These are phyloP conservation scores for Artemisia tridentata DNA, from an alignment of 129 eudicot species.

Conservation along the genomic window DNA sequence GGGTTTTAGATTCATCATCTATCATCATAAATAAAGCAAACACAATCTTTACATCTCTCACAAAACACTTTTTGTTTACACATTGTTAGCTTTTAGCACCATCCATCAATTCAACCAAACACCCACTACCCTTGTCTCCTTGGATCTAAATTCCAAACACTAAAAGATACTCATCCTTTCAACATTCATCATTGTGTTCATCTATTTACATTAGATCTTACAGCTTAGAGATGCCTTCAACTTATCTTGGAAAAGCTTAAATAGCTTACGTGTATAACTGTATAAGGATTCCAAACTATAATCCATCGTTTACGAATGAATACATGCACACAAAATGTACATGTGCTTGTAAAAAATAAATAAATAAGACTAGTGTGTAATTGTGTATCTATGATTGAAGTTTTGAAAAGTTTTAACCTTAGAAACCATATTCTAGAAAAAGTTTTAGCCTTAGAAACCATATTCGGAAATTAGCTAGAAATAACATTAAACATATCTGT, in stretches of 20 bases:
- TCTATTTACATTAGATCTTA: not conserved
- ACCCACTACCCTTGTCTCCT: conserved; percentile 39
- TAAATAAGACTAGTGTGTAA: no score
- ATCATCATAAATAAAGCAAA: conserved; percentile 21
- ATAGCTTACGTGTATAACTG: not conserved
- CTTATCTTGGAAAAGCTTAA: not conserved
- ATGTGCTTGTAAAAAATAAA: no score
- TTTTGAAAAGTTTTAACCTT: no score
- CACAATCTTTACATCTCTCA: conserved; percentile 5
- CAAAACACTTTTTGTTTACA: conserved; percentile 33
- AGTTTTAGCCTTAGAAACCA: no score
- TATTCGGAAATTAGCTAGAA: no score
- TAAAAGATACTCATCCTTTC: conserved; percentile 16
- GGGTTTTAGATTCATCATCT: conserved; percentile 22
- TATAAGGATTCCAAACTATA: not conserved
- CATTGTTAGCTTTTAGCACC: conserved; percentile 37
- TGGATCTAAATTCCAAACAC: conserved; percentile 26
- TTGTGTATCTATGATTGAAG: no score
- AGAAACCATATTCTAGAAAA: no score
- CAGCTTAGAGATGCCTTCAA: not conserved
- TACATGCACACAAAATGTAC: no score
- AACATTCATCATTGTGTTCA: no score
- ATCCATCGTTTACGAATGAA: no score
- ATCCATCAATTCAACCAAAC: conserved; percentile 36
- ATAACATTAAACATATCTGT: no score